These are phyloP conservation scores for Tagetes erecta DNA, from an alignment of 129 eudicot genomes.

Conservation along the genomic window DNA sequence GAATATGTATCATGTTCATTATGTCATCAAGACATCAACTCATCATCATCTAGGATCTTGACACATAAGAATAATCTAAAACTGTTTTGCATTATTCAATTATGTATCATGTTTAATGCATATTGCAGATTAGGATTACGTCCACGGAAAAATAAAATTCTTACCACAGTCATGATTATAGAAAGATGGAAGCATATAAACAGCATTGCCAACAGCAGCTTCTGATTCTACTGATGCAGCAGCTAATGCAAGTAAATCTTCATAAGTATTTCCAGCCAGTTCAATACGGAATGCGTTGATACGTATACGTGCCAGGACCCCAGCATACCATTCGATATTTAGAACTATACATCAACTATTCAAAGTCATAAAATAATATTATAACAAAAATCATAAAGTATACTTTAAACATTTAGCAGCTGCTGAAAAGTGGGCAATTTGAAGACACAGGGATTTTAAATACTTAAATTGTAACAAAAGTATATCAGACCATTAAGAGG, in stretches of 20 bases:
- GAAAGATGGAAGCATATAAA: conserved; percentile 91
- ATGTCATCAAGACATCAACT: too few species aligned
- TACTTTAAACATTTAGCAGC: background rate
- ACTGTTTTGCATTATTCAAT: background rate
- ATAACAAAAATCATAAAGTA: background rate
- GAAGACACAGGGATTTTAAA: background rate
- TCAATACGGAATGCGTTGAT: conserved; percentile 92
- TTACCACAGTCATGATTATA: conserved; percentile 98
- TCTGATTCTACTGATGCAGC: conserved; percentile 80
- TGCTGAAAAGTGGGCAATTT: background rate
- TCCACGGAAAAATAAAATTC: conserved; percentile 13
- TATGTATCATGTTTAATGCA: background rate
- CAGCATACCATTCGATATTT: conserved; percentile 74
- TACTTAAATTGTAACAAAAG: background rate
- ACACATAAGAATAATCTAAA: background rate
- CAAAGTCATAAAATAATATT: conserved; percentile 5
- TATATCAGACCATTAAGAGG: background rate
- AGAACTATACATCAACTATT: conserved; percentile 57
- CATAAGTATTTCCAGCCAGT: conserved; percentile 62
- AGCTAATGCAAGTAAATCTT: conserved; percentile 74
- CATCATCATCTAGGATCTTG: background rate
- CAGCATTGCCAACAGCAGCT: conserved; percentile 87
- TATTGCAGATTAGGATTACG: background rate
- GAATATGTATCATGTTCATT: conserved; percentile 1
- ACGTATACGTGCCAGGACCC: conserved; percentile 81